Evolutionary conservation across 2,329 filamentous ascomycete species (phyloP).

Genomic region (Apiospora saccharicola): DNA sequence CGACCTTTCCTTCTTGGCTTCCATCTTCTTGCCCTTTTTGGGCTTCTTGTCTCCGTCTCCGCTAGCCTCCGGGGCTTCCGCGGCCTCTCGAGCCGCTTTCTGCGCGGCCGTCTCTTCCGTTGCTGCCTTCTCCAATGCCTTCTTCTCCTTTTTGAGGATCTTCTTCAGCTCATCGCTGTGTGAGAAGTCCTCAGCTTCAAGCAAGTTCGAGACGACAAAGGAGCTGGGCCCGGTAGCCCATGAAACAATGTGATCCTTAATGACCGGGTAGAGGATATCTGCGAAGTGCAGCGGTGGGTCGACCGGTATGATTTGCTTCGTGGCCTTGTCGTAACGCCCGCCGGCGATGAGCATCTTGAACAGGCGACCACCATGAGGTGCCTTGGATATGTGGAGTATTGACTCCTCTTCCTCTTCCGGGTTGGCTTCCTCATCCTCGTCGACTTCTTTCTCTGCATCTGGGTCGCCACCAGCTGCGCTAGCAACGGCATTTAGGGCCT

Average conservation of each 20-base stretch:
- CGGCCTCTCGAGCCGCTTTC: conserved; percentile 58
- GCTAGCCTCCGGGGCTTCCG: conserved; percentile 56
- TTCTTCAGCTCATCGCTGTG: conserved; percentile 72
- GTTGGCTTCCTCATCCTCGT: conserved; percentile 44
- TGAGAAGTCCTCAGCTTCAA: conserved; percentile 77
- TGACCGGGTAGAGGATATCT: conserved; percentile 79
- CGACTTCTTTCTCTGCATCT: conserved; percentile 40
- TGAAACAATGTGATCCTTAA: conserved; percentile 74
- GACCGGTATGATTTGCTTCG: conserved; percentile 73
- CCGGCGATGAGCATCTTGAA: conserved; percentile 91
- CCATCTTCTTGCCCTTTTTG: conserved; percentile 62
- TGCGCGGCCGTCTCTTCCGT: conserved; percentile 63
- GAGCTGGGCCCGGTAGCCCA: conserved; percentile 90
- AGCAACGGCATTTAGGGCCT: conserved; percentile 76
- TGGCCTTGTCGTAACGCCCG: conserved; percentile 80
- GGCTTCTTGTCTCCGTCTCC: conserved; percentile 66
- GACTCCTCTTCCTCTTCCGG: conserved; percentile 37
- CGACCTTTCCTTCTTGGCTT: conserved; percentile 52
- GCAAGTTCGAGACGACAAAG: conserved; percentile 83
- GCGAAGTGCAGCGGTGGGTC: conserved; percentile 84
- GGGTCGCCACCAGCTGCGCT: conserved; percentile 66
- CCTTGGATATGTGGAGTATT: conserved; percentile 65
- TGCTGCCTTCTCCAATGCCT: conserved; percentile 73
- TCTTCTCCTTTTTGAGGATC: conserved; percentile 76
- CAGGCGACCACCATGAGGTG: conserved; percentile 76